Percentiles rank a stretch among this genome's conserved stretches.
These are phyloP conservation scores for Fusarium sp. DNA, from an alignment of 2,329 filamentous ascomycete genomes.

Conservation along the genomic window DNA sequence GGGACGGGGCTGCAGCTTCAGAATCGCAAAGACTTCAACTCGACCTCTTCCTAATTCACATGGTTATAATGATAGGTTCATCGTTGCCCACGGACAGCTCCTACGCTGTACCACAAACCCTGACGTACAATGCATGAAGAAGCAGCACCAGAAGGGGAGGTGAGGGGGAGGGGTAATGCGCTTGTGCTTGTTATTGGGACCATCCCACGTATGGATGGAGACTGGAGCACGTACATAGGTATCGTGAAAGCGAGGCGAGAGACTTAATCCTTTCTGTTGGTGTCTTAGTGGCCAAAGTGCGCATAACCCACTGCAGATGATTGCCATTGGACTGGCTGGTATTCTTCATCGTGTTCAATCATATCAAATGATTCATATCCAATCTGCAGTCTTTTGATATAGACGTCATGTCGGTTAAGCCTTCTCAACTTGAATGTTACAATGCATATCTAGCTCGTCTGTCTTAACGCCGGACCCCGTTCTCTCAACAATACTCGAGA, in stretches of 20 bases:
- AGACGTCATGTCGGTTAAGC: conserved; percentile 24
- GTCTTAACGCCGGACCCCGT: conserved; percentile 24
- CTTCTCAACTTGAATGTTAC: conserved; percentile 22
- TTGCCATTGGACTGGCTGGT: conserved; percentile 24
- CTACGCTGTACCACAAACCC: conserved; percentile 32
- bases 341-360: conserved; percentile 4
- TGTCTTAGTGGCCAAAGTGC: conserved; percentile 19
- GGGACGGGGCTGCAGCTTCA: conserved; percentile 31
- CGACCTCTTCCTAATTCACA: conserved; percentile 46
- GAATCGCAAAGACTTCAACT: conserved; percentile 35
- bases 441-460: conserved; percentile 13
- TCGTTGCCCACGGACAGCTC: conserved; percentile 42
- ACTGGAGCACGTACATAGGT: conserved; percentile 6
- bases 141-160: conserved; percentile 16
- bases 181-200: conserved; percentile 26
- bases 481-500: conserved; percentile 27
- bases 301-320: conserved; percentile 4
- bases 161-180: conserved; percentile 40
- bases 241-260: conserved; percentile 32
- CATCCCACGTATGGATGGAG: conserved; percentile 15
- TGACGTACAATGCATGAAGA: conserved; percentile 40
- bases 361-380: background rate
- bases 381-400: background rate
- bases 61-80: conserved; percentile 51
- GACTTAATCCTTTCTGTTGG: conserved; percentile 27